Evolutionary conservation across 2,329 filamentous ascomycete genomes (phyloP), one percentile per base, ranked within the genome.

Genomic region (Apiospora malaysiana): DNA sequence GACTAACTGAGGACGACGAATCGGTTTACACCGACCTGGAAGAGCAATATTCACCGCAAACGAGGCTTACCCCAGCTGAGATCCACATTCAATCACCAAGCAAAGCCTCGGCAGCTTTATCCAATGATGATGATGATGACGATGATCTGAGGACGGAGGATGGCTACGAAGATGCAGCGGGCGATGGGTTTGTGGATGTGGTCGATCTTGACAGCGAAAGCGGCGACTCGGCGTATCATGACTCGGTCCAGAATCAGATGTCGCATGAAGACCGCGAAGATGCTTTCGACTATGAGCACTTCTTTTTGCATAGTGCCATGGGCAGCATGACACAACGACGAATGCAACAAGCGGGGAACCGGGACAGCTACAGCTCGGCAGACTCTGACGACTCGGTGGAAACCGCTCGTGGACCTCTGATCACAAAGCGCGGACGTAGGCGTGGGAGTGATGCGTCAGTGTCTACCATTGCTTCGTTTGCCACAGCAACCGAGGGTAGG

Each of bases 271-370:
- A 98, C 80, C 92, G 95, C 25, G 91, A 95, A 75, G 95, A 98
- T 80, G 95, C 95, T 0, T 98, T 98, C 77, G 95, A 98, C 80
- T 98, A 98, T 73, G 93, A 97, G 80, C 92, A 97, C 79, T 98
- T 98, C 82, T 97, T 97, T 80, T 86, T 98, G 18, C 94, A 98
- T 80, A 97, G 94, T 75, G 94, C 94, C 14, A 91, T 98, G 88
- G 94, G 94, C 7, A 94, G 88, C 2, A 91, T 94, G 77, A 90
- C 88, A 74, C 84, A 86, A 71, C 83, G 84, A 72, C 82, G 84
- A n/a, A 81, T 87, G 71, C 80, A 83, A 47, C 80, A 83, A 49
- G 81, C 84, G 70, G 80, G 77, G 7, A 89, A 89, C 74, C 80
- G 78, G 56, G 84, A 83, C 68, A 91, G 90, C 76, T 86, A 84